These are phyloP conservation scores for Dorcoceras hygrometricum DNA, from an alignment of 257 asterid genomes.

Conservation along the genomic window DNA sequence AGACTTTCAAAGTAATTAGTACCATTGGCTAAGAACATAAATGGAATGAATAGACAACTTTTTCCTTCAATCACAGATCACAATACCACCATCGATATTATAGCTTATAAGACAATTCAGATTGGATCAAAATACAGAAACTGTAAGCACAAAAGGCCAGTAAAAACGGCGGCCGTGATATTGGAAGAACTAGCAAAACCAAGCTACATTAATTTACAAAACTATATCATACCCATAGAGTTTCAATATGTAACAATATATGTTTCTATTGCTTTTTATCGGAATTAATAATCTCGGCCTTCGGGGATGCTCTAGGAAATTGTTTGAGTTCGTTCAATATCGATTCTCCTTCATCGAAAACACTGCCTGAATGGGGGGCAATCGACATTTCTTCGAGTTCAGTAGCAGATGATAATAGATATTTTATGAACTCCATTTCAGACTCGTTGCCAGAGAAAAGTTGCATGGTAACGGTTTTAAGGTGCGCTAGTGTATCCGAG, in stretches of 20 bases:
- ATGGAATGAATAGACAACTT: not conserved
- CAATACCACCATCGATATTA: not conserved
- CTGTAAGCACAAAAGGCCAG: not conserved
- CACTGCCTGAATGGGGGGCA: conserved; percentile 30
- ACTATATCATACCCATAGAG: not conserved
- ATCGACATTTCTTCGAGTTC: conserved; percentile 49
- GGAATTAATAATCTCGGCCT: conserved; percentile 41
- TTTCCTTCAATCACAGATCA: conserved; percentile 6
- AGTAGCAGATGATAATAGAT: conserved; percentile 49
- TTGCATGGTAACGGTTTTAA: conserved; percentile 45
- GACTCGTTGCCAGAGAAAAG: conserved; percentile 50
- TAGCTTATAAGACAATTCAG: not conserved
- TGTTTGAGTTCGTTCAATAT: conserved; percentile 46
- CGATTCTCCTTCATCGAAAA: conserved; percentile 42
- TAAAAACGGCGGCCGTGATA: conserved; percentile 4
- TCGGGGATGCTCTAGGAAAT: conserved; percentile 43
- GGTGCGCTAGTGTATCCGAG: conserved; percentile 37
- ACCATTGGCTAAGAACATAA: not conserved
- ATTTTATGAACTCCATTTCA: conserved; percentile 59
- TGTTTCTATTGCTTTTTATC: conserved; percentile 25
- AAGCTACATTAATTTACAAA: conserved; percentile 15
- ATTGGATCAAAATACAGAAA: not conserved
- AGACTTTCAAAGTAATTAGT: too few species aligned
- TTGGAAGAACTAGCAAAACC: not conserved
- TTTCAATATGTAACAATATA: not conserved